Base-by-base conservation (phyloP, 164 flowering plant genomes). In the Umbilicus rupestris region DNA sequence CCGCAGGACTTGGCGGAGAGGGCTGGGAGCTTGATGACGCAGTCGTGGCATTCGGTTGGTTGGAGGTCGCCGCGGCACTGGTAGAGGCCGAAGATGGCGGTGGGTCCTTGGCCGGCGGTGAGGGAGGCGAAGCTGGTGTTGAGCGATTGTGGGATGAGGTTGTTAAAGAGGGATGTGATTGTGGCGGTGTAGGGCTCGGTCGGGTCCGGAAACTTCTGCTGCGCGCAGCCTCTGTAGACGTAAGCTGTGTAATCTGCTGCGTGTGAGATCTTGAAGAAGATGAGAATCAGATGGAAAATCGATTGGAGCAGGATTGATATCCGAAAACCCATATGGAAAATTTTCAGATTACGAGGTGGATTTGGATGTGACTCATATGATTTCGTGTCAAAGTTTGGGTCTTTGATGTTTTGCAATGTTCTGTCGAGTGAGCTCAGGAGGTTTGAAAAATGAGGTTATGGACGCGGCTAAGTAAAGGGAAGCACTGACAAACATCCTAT, bases 201-300 rank as follows among this genome's bases (percentile, higher is more conserved):
- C 4, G 65, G 44, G 24, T 62, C 42, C 16, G 42, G 44, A 15
- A 62, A 39, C 16, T n/a, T 19, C 41, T 62, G 39, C 26, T 39
- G 31, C 3, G 46, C 45, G 66, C 66, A 64, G 65, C 39, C 42
- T 62, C 24, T 41, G 66, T 64, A 64, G 9, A 64, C 31, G 39
- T 28, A 17, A 5, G 10, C 68, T 28, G 68, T 62, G 64, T 66
- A 20, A 69, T 66, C 64, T 69, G 58, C 58, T 52, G 58, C 58
- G 10, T 22, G 14, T 52, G 58, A 22, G 58, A 52, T 52, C 12
- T 7, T 22, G 58, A 52, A 9, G 30, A 7, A 0, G 29, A 26
- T 20, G 58, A 24, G 24, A 10, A 52, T 52, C 3, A 24, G 17
- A 7, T 1, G 24, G 30, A 8, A 5, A 20, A 6, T 29, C 8